phyloP scores from a whole-genome alignment of 2,329 filamentous ascomycete genomes.

The Rutstroemia sp. region DNA sequence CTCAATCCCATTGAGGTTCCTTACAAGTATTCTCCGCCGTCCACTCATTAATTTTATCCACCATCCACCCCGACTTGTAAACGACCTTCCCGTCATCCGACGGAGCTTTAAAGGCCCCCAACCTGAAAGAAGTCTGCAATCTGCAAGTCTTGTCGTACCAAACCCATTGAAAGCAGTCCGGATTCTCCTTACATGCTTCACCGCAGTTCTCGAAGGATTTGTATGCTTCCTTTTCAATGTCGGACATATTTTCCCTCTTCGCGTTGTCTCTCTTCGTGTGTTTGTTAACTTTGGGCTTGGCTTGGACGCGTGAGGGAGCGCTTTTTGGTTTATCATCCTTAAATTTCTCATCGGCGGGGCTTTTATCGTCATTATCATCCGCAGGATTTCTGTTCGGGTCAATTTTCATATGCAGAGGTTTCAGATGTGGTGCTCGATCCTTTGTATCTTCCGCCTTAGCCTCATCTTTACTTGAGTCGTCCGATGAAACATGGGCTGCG shows the following conservation, averaged over 20 bases:
- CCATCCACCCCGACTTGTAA: slow-evolving; percentile 15
- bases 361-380: background rate
- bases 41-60: slow-evolving; percentile 14
- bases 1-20: background rate
- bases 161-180: slow-evolving; percentile 32
- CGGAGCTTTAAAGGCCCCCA: slow-evolving; percentile 10
- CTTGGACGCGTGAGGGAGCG: too few species aligned
- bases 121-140: slow-evolving; percentile 9
- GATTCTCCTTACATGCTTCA: slow-evolving; percentile 37
- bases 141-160: slow-evolving; percentile 20
- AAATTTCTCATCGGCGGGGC: too few species aligned
- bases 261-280: background rate
- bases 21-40: slow-evolving; percentile 11
- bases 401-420: background rate
- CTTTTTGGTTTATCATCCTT: too few species aligned
- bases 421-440: background rate
- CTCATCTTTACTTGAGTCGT: background rate
- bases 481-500: background rate
- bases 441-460: background rate
- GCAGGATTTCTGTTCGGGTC: background rate
- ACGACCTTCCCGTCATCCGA: slow-evolving; percentile 1
- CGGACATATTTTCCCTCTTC: background rate
- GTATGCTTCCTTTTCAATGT: slow-evolving; percentile 32
- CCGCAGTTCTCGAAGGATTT: slow-evolving; percentile 37
- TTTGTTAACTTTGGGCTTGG: slow-evolving; percentile 23